A percentile compares a stretch with the other conserved stretches of the same genome.
Evolutionary conservation across 2,329 filamentous ascomycete genomes (phyloP).

Genomic region (Harringtonia aguacate): DNA sequence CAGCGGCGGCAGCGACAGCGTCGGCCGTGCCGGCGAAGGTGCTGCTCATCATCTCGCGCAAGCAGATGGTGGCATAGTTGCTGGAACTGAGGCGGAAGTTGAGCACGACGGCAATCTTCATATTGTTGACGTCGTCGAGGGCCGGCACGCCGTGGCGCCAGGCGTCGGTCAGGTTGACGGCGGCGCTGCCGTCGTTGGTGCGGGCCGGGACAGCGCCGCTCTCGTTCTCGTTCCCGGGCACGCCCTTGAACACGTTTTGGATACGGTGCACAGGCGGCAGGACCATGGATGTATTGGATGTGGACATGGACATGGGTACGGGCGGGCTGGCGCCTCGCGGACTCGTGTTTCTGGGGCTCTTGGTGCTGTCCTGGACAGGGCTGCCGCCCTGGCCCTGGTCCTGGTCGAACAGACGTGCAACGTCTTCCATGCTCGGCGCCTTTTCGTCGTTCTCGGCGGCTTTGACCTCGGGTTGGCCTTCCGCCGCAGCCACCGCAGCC

Average conservation of each 20-base stretch:
- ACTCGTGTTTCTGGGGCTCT: neutral
- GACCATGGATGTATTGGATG: too few relatives aligned
- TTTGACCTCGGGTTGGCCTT: too few relatives aligned
- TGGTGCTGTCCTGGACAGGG: neutral
- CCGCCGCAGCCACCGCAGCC: neutral
- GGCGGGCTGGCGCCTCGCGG: neutral
- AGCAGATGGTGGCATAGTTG: conserved; percentile 26
- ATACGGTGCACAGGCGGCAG: neutral
- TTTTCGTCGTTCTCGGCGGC: too few relatives aligned
- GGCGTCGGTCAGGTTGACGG: conserved; percentile 11
- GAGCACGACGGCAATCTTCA: conserved; percentile 24
- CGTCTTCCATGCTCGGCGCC: neutral
- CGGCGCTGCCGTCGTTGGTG: neutral
- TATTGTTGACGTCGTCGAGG: conserved; percentile 10
- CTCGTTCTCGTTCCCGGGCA: neutral
- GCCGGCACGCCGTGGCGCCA: conserved; percentile 8
- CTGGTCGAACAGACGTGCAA: neutral
- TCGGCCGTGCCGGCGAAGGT: neutral
- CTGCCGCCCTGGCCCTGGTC: neutral
- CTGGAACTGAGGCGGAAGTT: conserved; percentile 25
- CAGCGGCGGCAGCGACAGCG: too few relatives aligned
- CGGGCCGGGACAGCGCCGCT: neutral
- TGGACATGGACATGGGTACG: neutral
- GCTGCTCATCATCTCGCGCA: conserved; percentile 22
- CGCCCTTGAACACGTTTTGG: conserved; percentile 9